Evolutionary conservation across 2,329 filamentous ascomycete genomes (phyloP), one percentile per base, ranked within the genome.

Genomic region (Penicillium vulpinum): DNA sequence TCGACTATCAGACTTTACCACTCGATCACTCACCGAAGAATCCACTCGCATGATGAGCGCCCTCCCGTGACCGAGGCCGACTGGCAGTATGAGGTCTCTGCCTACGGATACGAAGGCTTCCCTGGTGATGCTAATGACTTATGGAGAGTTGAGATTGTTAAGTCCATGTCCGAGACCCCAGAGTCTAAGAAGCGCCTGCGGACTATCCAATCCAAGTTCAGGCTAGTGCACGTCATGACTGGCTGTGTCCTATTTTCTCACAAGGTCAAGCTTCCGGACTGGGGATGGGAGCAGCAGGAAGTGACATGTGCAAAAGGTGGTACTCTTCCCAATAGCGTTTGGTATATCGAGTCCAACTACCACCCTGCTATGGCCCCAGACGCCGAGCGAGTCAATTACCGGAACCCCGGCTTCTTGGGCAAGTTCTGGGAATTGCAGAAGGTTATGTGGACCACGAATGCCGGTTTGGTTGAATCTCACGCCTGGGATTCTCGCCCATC

Each of bases 391-490:
- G 93, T 96, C 77, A 99, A 97, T 79, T 99, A 99, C 78, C 86
- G 85, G 68, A 88, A 92, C 67, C 94, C 93, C 15, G 92, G 93
- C 28, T 99, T 99, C 85, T 88, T 99, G 61, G 91, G 91, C 70
- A 99, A 99, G 76, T 99, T 99, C 80, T 92, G 89, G 86, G 94
- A 99, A 78, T 83, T 99, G 43, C 92, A 99, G 73, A 88, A 90
- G 76, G 94, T 99, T 62, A 99, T 99, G 94, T 99, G 94, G 94
- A 92, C 85, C 68, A 99, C 94, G 35, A 99, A 99, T 72, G 94
- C 94, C 31, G 94, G 94, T 41, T 85, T 99, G 47, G 91, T 94
- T 26, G 94, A 99, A 70, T 96, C 92, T 18, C 94, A 99, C 72
- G 91, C 92, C 51, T 99, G 95, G 94, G 94, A 99, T 74, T 97